Percentiles rank a stretch among this genome's conserved stretches.
Evolutionary conservation across 495 filamentous ascomycete genomes (phyloP).

Genomic region (Talaromyces proteolyticus): DNA sequence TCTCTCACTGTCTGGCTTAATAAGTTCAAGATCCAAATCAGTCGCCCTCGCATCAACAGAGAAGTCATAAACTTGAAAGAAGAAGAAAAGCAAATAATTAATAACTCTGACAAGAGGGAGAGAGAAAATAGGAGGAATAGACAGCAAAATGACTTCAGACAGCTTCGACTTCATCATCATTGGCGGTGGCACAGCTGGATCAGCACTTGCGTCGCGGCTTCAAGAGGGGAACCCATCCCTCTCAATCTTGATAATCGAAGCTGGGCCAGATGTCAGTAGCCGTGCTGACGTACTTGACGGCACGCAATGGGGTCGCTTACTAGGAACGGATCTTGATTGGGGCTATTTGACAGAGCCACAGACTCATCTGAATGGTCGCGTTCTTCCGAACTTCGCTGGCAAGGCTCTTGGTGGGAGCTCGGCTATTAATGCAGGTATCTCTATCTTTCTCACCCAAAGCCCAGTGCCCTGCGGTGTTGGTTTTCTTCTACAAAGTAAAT

Average conservation of each 20-base stretch:
- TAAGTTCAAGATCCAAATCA: no score
- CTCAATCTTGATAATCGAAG: conserved; percentile 47
- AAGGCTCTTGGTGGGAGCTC: conserved; percentile 28
- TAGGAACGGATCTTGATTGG: conserved; percentile 1
- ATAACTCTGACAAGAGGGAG: no score
- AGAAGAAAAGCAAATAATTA: no score
- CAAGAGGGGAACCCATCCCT: conserved; percentile 27
- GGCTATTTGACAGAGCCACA: conserved; percentile 1
- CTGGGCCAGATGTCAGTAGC: conserved; percentile 23
- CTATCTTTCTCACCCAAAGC: not conserved
- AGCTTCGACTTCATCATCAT: conserved; percentile 26
- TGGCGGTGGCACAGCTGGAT: conserved; percentile 34
- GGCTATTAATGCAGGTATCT: conserved; percentile 38
- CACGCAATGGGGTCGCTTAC: not conserved
- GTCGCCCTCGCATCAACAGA: no score
- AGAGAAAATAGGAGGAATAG: no score
- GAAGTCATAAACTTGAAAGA: no score
- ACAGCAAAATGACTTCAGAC: not conserved
- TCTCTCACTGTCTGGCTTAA: no score
- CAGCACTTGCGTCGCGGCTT: conserved; percentile 32
- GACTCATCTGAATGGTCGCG: not conserved
- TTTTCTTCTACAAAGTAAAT: conserved; percentile 12
- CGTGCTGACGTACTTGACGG: conserved; percentile 2
- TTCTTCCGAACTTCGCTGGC: conserved; percentile 15
- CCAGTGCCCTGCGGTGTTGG: conserved; percentile 37